These are phyloP conservation scores for Juglanconis oblonga DNA, from an alignment of 2,329 filamentous ascomycete species.

Conservation along the genomic window DNA sequence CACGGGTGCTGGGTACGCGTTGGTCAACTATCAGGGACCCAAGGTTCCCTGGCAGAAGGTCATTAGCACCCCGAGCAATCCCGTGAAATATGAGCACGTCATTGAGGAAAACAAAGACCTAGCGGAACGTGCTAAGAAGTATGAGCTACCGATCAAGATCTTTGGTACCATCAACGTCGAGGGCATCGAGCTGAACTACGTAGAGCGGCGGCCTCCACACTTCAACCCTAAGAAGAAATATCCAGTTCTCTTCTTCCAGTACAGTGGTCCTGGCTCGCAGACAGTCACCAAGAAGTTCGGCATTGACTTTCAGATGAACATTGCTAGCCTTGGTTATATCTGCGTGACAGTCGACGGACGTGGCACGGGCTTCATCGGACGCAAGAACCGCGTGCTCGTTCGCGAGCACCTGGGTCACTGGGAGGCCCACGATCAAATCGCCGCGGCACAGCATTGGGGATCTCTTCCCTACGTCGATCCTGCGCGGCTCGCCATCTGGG, in stretches of 20 bases:
- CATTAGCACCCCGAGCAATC: slow-evolving; percentile 73
- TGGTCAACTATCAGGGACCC: slow-evolving; percentile 83
- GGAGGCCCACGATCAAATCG: slow-evolving; percentile 89
- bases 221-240: slow-evolving; percentile 83
- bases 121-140: slow-evolving; percentile 64
- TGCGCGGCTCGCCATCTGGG: slow-evolving; percentile 87
- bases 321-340: slow-evolving; percentile 84
- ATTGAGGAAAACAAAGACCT: slow-evolving; percentile 78
- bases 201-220: slow-evolving; percentile 87
- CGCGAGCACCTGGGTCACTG: slow-evolving; percentile 80
- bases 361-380: slow-evolving; percentile 87
- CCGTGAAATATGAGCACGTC: slow-evolving; percentile 60
- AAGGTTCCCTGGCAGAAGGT: slow-evolving; percentile 89
- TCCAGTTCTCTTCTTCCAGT: slow-evolving; percentile 91
- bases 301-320: slow-evolving; percentile 87
- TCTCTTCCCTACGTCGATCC: slow-evolving; percentile 79
- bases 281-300: slow-evolving; percentile 75
- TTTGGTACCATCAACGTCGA: slow-evolving; percentile 86
- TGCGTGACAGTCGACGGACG: slow-evolving; percentile 93
- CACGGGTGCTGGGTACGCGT: slow-evolving; percentile 71
- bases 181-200: slow-evolving; percentile 65
- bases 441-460: slow-evolving; percentile 80
- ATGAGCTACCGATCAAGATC: slow-evolving; percentile 78
- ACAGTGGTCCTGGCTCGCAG: slow-evolving; percentile 93
- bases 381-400: slow-evolving; percentile 76